Evolutionary conservation across 2,329 filamentous ascomycete species (phyloP).

Genomic region (Fusarium verticillioides): DNA sequence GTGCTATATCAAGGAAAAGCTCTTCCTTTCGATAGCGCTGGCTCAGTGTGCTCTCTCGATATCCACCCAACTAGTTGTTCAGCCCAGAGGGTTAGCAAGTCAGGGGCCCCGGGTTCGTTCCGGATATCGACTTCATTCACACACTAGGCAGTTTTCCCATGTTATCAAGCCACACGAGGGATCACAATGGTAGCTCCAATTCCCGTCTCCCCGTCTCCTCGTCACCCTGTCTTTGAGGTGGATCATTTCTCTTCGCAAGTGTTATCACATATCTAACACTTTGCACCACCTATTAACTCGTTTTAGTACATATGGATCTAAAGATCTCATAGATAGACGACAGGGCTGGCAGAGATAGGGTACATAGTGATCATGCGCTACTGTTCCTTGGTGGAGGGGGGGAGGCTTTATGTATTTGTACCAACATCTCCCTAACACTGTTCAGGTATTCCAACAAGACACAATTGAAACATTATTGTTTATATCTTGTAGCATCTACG

Average conservation of each 20-base stretch:
- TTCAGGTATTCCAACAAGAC: neutral
- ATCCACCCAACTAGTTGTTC: neutral
- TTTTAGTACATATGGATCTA: too few relatives aligned
- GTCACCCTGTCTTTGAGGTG: neutral
- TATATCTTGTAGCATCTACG: neutral
- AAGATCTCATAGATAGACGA: neutral
- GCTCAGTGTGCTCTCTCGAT: fast-evolving
- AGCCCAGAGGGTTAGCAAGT: too few relatives aligned
- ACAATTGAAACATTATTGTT: fast-evolving
- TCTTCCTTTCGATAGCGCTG: neutral
- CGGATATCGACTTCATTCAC: too few relatives aligned
- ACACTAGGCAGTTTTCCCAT: neutral
- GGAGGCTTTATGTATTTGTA: too few relatives aligned
- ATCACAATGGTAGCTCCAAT: too few relatives aligned
- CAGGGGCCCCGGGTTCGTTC: neutral
- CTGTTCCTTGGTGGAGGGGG: neutral
- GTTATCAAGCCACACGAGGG: fast-evolving
- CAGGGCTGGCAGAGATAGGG: neutral
- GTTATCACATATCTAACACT: neutral
- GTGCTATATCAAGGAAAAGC: fast-evolving
- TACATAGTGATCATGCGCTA: neutral
- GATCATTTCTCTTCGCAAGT: neutral
- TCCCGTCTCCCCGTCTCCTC: neutral
- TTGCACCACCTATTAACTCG: neutral
- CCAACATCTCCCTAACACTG: fast-evolving